A percentile compares a stretch with the other conserved stretches of the same genome.
Conservation (phyloP, 305 asterid genomes). For the Fraxinus albicans region DNA sequence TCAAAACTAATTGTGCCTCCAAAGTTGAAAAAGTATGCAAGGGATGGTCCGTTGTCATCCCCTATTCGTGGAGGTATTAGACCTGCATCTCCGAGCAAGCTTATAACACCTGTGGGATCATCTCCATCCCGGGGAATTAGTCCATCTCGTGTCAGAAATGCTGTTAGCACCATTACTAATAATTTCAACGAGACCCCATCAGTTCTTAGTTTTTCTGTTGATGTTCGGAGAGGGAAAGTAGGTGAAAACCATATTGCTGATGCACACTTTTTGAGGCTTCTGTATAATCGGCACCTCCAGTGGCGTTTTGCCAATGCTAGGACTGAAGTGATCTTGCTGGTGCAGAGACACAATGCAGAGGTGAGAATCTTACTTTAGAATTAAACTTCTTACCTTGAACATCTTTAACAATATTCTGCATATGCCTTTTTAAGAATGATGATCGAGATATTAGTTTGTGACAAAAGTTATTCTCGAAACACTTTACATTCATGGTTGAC, state of each 20-base stretch:
- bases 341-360: slow-evolving; percentile 79
- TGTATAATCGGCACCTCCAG: slow-evolving; percentile 86
- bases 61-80: slow-evolving; percentile 65
- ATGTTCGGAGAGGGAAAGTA: slow-evolving; percentile 85
- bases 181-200: slow-evolving; percentile 53
- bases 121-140: slow-evolving; percentile 55
- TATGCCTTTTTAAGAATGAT: slow-evolving; percentile 4
- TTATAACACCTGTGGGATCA: slow-evolving; percentile 43
- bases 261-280: slow-evolving; percentile 82
- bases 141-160: slow-evolving; percentile 60
- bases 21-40: slow-evolving; percentile 47
- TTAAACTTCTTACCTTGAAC: neutral
- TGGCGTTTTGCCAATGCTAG: slow-evolving; percentile 92
- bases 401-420: neutral
- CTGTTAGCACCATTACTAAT: slow-evolving; percentile 62
- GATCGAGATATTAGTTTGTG: neutral
- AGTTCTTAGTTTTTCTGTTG: slow-evolving; percentile 59
- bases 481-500: neutral
- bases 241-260: slow-evolving; percentile 79
- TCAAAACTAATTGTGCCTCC: slow-evolving; percentile 43
- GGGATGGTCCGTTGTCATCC: slow-evolving; percentile 52
- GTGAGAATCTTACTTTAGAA: slow-evolving; percentile 35
- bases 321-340: slow-evolving; percentile 62
- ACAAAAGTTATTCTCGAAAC: neutral
- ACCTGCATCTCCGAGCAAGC: slow-evolving; percentile 60